Evolutionary conservation across 2,329 filamentous ascomycete genomes (phyloP).

Genomic region (Aspergillus latus): DNA sequence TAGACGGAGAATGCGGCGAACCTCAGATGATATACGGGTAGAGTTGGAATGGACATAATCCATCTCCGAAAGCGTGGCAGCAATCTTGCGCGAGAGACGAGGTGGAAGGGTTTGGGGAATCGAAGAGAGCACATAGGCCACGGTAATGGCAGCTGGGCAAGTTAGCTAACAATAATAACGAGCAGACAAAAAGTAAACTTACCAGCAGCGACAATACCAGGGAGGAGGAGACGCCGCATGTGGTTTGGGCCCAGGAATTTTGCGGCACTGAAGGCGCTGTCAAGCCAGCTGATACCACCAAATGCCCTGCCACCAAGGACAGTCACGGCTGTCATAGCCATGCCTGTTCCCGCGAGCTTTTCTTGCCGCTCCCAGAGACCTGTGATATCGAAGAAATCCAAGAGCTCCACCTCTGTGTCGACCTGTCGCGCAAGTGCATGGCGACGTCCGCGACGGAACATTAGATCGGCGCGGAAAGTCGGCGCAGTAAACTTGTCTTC

Average conservation of each 20-base stretch:
- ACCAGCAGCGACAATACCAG: conserved; percentile 76
- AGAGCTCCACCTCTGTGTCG: conserved; percentile 81
- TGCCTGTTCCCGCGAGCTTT: conserved; percentile 88
- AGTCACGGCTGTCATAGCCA: conserved; percentile 88
- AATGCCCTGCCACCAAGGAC: conserved; percentile 79
- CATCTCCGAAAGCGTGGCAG: conserved; percentile 72
- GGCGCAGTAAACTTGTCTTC: conserved; percentile 77
- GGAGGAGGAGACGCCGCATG: conserved; percentile 74
- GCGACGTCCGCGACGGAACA: conserved; percentile 78
- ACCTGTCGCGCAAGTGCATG: conserved; percentile 82
- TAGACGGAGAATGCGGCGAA: conserved; percentile 83
- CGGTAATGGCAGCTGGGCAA: conserved; percentile 65
- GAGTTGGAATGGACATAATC: conserved; percentile 94
- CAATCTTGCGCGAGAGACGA: conserved; percentile 81
- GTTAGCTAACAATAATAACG: conserved; percentile 33
- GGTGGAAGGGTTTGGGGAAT: conserved; percentile 87
- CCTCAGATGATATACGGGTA: conserved; percentile 76
- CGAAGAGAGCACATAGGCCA: conserved; percentile 78
- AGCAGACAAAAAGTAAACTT: conserved; percentile 40
- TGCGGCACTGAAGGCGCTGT: conserved; percentile 78
- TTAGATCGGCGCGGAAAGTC: conserved; percentile 84
- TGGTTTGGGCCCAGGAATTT: conserved; percentile 80
- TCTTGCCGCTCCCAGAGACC: conserved; percentile 85
- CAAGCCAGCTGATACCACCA: conserved; percentile 83
- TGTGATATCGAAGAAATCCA: conserved; percentile 89